phyloP scores from a whole-genome alignment of 2,329 filamentous ascomycete species.

The Cladosporium sp. region DNA sequence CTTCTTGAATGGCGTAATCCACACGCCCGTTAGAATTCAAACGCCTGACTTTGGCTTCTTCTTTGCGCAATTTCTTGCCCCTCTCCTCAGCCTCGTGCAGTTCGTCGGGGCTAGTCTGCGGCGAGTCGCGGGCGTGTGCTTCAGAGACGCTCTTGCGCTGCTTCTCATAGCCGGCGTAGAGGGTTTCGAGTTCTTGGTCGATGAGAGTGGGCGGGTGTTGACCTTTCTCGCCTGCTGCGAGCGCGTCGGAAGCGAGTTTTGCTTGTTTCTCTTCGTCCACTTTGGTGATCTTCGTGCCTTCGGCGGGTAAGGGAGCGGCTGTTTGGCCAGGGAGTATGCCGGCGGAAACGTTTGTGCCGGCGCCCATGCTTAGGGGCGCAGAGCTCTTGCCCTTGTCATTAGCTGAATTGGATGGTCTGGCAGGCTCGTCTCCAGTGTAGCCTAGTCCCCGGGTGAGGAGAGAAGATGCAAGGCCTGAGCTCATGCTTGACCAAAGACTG shows the following conservation, averaged over 20 bases:
- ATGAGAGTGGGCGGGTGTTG: slow-evolving; percentile 68
- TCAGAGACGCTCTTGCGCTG: slow-evolving; percentile 51
- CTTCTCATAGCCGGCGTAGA: slow-evolving; percentile 81
- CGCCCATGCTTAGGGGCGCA: slow-evolving; percentile 36
- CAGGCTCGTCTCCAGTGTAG: slow-evolving; percentile 54
- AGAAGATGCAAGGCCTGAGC: slow-evolving; percentile 79
- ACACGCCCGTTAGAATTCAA: slow-evolving; percentile 86
- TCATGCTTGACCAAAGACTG: slow-evolving; percentile 83
- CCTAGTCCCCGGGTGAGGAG: slow-evolving; percentile 83
- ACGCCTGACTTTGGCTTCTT: slow-evolving; percentile 81
- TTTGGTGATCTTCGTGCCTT: slow-evolving; percentile 36
- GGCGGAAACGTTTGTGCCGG: slow-evolving; percentile 43
- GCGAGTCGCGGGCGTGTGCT: slow-evolving; percentile 35
- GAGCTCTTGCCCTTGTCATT: slow-evolving; percentile 19
- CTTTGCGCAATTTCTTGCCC: slow-evolving; percentile 64
- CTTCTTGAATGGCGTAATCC: slow-evolving; percentile 92
- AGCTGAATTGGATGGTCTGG: slow-evolving; percentile 15
- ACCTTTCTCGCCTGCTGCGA: slow-evolving; percentile 38
- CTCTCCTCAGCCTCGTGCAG: slow-evolving; percentile 61
- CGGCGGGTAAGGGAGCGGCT: slow-evolving; percentile 32
- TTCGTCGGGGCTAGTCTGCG: slow-evolving; percentile 31
- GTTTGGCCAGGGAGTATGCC: slow-evolving; percentile 39
- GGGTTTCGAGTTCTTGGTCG: slow-evolving; percentile 83
- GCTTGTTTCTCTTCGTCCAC: slow-evolving; percentile 44
- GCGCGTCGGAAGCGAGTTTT: slow-evolving; percentile 41